Evolutionary conservation across 139 green algal species (phyloP), one percentile per base, ranked within the genome.

Genomic region (Marvania coccoides): DNA sequence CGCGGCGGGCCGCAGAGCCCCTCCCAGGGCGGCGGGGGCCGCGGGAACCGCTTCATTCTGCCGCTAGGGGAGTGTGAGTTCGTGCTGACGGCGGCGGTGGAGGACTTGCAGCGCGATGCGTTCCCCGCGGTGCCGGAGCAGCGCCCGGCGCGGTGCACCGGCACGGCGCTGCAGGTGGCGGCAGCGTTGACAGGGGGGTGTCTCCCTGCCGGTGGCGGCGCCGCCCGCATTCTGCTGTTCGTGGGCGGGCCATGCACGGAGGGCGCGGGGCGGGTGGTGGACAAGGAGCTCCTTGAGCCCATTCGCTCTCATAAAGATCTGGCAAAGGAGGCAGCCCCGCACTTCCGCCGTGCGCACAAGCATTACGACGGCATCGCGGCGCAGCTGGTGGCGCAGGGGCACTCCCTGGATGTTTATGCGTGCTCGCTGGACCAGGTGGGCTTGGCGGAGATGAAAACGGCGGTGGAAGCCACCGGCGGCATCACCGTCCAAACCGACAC

Each of bases 361-460:
- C 97, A 91, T 75, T 99, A 97, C 63, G 87, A 95, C 46, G 72
- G 61, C 35, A 35, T 96, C 31, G 87, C 84, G 4, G 37, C 34
- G 29, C 79, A 91, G 80, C 82, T 96, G 65, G 89, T 96, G 64
- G 51, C 70, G 26, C 81, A 95, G 65, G 83, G 85, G 3, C 91
- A 98, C 78, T 72, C 88, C 34, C 77, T 98, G 23, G 94, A 99
- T 70, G 69, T 98, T 12, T 97, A 98, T 71, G 84, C 88, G 0
- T 98, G 88, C 72, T 85, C 94, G 2, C 83, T 99, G 30, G 94
- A 99, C 71, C 91, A 97, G 83, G 89, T 93, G 24, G 93, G 93
- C n/a, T 72, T 98, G 38, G 84, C 85, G 1, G 93, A 98, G 79
- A 98, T 98, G 93, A 91, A 95, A 72, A 74, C 80, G 19, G 75